These are phyloP conservation scores for Handroanthus guayacan DNA, from an alignment of 257 asterid species.

Conservation along the genomic window DNA sequence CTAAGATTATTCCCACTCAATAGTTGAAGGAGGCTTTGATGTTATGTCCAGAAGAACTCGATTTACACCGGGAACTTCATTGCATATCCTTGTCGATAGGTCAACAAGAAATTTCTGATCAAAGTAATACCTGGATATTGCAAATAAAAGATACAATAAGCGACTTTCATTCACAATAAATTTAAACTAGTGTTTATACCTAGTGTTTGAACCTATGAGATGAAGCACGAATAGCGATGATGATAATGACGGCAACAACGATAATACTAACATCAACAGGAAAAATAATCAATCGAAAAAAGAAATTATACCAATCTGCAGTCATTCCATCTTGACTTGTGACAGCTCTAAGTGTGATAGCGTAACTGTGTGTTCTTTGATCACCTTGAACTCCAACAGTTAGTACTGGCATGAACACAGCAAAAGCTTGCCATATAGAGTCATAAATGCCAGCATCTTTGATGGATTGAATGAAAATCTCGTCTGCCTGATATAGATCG, in stretches of 20 bases:
- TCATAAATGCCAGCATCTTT: conserved; percentile 93
- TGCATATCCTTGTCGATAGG: conserved; percentile 87
- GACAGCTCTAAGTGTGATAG: conserved; percentile 92
- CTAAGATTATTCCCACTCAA: conserved; percentile 83
- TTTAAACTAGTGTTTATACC: neutral
- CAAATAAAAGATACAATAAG: conserved; percentile 19
- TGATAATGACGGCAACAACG: neutral
- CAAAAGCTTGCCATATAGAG: conserved; percentile 97
- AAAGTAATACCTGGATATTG: conserved; percentile 76
- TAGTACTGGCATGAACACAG: conserved; percentile 87
- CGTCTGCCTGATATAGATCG: conserved; percentile 72
- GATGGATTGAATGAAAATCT: conserved; percentile 91
- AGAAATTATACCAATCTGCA: conserved; percentile 80
- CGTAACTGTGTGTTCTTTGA: conserved; percentile 91
- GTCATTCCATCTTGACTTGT: conserved; percentile 99
- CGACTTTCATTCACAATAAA: neutral
- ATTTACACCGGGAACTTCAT: conserved; percentile 90
- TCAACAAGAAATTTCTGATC: conserved; percentile 86
- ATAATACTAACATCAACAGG: neutral
- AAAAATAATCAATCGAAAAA: neutral
- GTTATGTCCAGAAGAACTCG: conserved; percentile 95
- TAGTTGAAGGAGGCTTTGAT: conserved; percentile 98
- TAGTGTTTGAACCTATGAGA: neutral
- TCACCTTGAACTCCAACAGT: conserved; percentile 99
- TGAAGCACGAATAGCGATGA: neutral